Evolutionary conservation across 2,329 filamentous ascomycete genomes (phyloP).

Genomic region (Fusarium chuoi): DNA sequence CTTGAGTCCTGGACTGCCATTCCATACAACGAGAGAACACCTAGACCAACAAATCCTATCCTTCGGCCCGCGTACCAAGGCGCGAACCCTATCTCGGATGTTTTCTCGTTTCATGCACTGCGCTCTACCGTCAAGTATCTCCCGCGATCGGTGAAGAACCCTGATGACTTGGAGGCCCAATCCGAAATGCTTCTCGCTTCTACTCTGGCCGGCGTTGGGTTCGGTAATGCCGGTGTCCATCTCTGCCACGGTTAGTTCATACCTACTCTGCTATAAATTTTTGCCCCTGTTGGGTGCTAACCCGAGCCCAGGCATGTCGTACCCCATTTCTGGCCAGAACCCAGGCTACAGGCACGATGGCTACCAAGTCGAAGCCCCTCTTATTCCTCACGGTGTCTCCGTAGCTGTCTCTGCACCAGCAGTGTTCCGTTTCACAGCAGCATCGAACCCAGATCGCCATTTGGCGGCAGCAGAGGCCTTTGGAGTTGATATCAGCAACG

Average conservation of each 20-base stretch:
- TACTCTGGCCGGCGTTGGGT: slow-evolving; percentile 93
- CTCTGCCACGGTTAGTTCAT: slow-evolving; percentile 66
- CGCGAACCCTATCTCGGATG: slow-evolving; percentile 96
- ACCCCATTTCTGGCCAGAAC: slow-evolving; percentile 96
- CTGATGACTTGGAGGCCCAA: slow-evolving; percentile 92
- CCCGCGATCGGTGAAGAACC: slow-evolving; percentile 85
- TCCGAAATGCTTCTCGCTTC: slow-evolving; percentile 95
- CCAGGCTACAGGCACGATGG: slow-evolving; percentile 86
- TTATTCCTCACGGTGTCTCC: slow-evolving; percentile 96
- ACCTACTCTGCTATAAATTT: neutral
- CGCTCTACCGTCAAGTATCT: slow-evolving; percentile 90
- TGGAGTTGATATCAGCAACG: slow-evolving; percentile 86
- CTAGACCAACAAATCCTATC: slow-evolving; percentile 88
- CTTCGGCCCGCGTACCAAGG: slow-evolving; percentile 94
- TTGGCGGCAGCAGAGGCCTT: slow-evolving; percentile 89
- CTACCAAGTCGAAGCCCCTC: slow-evolving; percentile 79
- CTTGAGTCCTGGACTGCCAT: slow-evolving; percentile 99
- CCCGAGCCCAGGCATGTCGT: slow-evolving; percentile 79
- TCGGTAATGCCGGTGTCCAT: slow-evolving; percentile 97
- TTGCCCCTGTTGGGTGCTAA: slow-evolving; percentile 17
- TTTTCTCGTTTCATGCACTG: slow-evolving; percentile 91
- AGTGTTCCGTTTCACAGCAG: slow-evolving; percentile 91
- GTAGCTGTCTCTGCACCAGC: slow-evolving; percentile 94
- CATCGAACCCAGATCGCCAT: slow-evolving; percentile 93
- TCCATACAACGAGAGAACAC: slow-evolving; percentile 86